A percentile compares a stretch with the other conserved stretches of the same genome.
Conservation (phyloP, 2,329 filamentous ascomycete species). For the Allantophomopsis cytisporea region DNA sequence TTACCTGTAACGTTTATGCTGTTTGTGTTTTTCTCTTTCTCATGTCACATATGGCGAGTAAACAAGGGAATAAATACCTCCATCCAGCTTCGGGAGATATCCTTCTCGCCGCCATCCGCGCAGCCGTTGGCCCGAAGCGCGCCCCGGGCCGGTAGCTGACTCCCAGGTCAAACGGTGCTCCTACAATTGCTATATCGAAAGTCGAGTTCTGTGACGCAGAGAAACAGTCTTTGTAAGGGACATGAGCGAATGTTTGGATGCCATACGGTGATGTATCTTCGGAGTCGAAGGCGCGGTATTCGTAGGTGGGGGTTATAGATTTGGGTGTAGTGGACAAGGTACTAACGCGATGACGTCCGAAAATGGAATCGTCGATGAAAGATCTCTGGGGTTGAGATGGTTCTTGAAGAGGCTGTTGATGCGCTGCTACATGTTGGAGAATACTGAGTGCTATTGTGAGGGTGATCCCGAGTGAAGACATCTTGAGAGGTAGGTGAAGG, state of each 20-base stretch:
- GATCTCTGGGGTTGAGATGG: neutral
- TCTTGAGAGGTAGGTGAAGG: too few relatives aligned
- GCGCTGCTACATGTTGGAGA: too few relatives aligned
- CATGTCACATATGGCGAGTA: too few relatives aligned
- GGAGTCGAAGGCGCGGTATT: slow-evolving; percentile 4
- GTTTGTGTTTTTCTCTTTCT: too few relatives aligned
- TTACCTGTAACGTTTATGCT: too few relatives aligned
- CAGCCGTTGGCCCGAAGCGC: slow-evolving; percentile 17
- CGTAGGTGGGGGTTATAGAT: slow-evolving; percentile 9
- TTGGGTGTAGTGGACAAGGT: slow-evolving; percentile 3
- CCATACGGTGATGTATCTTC: slow-evolving; percentile 5
- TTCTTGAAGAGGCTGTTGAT: too few relatives aligned
- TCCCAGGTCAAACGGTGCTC: slow-evolving; percentile 16
- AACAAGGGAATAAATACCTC: slow-evolving; percentile 5
- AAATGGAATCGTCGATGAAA: slow-evolving; percentile 11
- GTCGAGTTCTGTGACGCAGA: slow-evolving; percentile 8
- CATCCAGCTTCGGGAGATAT: slow-evolving; percentile 10
- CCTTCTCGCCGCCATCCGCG: slow-evolving; percentile 12
- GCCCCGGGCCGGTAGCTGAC: slow-evolving; percentile 16
- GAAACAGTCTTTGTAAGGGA: slow-evolving; percentile 13
- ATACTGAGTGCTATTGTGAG: too few relatives aligned
- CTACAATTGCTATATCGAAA: slow-evolving; percentile 18
- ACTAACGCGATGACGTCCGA: slow-evolving; percentile 1
- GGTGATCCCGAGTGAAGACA: too few relatives aligned
- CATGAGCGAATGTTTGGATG: slow-evolving; percentile 14